Evolutionary conservation across 805 yeast genomes (phyloP).

Genomic region (Spathaspora hagerdaliae): DNA sequence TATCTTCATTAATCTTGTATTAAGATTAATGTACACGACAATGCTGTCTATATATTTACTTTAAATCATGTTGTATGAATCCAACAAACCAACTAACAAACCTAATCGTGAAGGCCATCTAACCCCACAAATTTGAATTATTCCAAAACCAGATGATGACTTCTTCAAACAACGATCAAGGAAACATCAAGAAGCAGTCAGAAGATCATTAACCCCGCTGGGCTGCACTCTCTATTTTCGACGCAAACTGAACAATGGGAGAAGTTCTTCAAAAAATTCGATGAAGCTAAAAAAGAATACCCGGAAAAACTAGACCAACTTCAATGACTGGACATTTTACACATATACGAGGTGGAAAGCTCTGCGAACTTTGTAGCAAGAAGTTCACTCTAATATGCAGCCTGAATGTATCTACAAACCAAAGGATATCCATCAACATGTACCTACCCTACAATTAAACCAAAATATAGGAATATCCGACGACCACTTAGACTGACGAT

Average conservation of each 20-base stretch:
- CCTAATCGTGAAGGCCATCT: background rate
- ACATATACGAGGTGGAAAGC: background rate
- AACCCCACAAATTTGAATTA: background rate
- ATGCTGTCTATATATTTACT: too few relatives aligned
- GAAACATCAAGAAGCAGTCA: background rate
- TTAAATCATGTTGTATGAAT: too few relatives aligned
- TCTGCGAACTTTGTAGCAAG: background rate
- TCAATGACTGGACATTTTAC: background rate
- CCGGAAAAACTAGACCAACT: background rate
- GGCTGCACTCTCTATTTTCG: background rate
- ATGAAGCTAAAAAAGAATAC: background rate
- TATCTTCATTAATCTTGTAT: too few relatives aligned
- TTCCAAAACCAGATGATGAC: background rate
- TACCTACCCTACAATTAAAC: too few relatives aligned
- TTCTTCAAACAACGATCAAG: background rate
- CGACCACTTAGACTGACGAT: too few relatives aligned
- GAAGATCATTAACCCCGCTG: background rate
- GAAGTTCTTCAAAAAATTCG: background rate
- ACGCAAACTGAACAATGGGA: background rate
- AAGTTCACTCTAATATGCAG: background rate
- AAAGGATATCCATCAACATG: background rate
- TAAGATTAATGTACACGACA: too few relatives aligned
- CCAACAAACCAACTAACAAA: too few relatives aligned
- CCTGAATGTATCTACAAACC: background rate
- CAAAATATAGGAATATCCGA: too few relatives aligned